Base-by-base conservation (phyloP, 208 protist genomes). In the Crithidia brevicula region DNA sequence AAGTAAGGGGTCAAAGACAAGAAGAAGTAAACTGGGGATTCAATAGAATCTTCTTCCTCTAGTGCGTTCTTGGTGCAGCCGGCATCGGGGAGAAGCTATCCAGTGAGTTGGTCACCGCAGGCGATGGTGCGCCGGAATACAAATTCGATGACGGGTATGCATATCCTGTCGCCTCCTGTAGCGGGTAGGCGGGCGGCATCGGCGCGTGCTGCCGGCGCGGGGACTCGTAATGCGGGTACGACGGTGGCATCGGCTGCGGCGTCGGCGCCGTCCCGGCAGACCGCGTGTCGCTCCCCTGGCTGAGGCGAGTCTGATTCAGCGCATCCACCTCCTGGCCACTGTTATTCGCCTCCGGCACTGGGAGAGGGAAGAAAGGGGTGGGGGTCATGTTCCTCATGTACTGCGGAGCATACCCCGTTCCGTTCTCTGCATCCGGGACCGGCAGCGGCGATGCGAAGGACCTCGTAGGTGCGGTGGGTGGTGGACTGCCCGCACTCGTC, bases 131-230 rank as follows among this genome's bases (percentile, higher is more conserved):
- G 36, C 40, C 36, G 11, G 18, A 18, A 20, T 57, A 57, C 30
- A 67, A 18, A 23, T 53, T 46, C n/a, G 23, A 6, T 11, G 31
- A 54, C 23, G 59, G 30, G 42, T 64, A 52, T 13, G 58, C 43
- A 23, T 15, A 9, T 42, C 7, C 28, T 33, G 42, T 64, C 18
- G 43, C 23, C 6, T 23, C 45, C 31, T 30, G 45, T 4, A 30
- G 5, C 22, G 31, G 46, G 25, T 38, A 57, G 15, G 60, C 30
- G 15, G 16, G 59, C 18, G 46, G 59, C 28, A 15, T 13, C n/a
- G n/a, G n/a, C 11, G 50, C 6, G 47, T 52, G 47, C 7, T 25
- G 50, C 28, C 3, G 9, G 16, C 28, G 50, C 10, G 28, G 50
- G 13, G 50, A 33, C 30, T 58, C 52, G 33, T 28, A 27, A 4